Conservation (phyloP, 306 rosid genomes). For the Biancaea sappan region DNA sequence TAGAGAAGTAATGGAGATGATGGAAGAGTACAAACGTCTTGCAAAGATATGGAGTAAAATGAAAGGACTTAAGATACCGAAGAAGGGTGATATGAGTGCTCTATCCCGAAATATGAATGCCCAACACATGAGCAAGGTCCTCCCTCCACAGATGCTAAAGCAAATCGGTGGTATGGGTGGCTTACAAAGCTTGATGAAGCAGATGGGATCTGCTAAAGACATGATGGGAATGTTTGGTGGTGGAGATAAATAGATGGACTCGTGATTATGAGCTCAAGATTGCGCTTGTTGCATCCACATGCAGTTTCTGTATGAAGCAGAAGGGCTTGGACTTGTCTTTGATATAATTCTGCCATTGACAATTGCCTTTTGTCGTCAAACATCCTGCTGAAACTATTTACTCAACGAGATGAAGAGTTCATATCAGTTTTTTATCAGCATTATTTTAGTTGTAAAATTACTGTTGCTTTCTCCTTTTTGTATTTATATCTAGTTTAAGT, state of each 20-base stretch:
- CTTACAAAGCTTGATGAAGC: conserved; percentile 67
- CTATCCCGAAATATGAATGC: conserved; percentile 66
- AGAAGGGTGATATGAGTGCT: conserved; percentile 61
- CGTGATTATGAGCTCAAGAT: background rate
- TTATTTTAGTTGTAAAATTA: background rate
- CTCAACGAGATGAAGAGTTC: background rate
- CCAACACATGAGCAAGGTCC: conserved; percentile 69
- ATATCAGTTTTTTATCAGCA: no score
- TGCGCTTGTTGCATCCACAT: no score
- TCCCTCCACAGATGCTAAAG: conserved; percentile 72
- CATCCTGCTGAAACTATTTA: background rate
- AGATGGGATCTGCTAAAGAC: conserved; percentile 60
- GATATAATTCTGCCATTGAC: no score
- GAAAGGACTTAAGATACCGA: conserved; percentile 60
- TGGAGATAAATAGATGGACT: conserved; percentile 44
- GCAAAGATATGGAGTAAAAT: conserved; percentile 69
- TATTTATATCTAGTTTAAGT: background rate
- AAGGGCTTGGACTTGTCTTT: no score
- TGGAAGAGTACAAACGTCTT: conserved; percentile 69
- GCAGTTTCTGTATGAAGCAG: no score
- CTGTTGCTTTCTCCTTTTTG: background rate
- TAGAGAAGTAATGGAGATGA: conserved; percentile 66
- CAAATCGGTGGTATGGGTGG: conserved; percentile 75
- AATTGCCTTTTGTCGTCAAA: no score
- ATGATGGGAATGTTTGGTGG: conserved; percentile 75